Evolutionary conservation across 2,329 filamentous ascomycete genomes (phyloP), one percentile per base, ranked within the genome.

Genomic region (Xylaria sp.): DNA sequence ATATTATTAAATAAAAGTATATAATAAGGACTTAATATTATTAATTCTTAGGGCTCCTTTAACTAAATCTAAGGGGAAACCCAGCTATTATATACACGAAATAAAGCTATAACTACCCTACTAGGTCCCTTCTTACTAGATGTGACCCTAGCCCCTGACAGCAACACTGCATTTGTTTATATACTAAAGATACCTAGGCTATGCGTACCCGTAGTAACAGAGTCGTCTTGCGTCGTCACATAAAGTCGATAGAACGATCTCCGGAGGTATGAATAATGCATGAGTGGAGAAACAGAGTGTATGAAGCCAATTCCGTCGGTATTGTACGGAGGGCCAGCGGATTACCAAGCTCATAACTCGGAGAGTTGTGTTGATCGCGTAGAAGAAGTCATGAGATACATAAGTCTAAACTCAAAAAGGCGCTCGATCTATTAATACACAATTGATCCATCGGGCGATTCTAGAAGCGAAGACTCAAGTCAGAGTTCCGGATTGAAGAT

Each of bases 241-340:
- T 20, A 48, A 48, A 28, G 28, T 28, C 28, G 28, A 28, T 28
- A 28, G 28, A 28, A 37, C 8, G 13, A 20, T 7, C 5, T 25
- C 20, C 10, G 31, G 37, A n/a, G 8, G 25, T 8, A 8, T 2
- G 44, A 39, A 20, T 15, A 8, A 31, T 41, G 18, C 37, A n/a
- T 20, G 0, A 1, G 23, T 44, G 25, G 25, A n/a, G 34, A 34
- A 52, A 60, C 37, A 25, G 46, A 39, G 34, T n/a, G 18, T 54
- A 2, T 5, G 4, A 46, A 46, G 37, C 25, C 48, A 28, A 59
- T 25, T 65, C 63, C 63, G 56, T 48, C n/a, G 56, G 63, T 10
- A 12, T 55, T 44, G 9, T 34, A 23, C n/a, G 18, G 46, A 28
- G 9, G 2, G 5, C 12, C 15, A 50, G 7, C 12, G n/a, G 46